Conservation (phyloP, 768 basidiomycete species). For the Tulasnella sp. region DNA sequence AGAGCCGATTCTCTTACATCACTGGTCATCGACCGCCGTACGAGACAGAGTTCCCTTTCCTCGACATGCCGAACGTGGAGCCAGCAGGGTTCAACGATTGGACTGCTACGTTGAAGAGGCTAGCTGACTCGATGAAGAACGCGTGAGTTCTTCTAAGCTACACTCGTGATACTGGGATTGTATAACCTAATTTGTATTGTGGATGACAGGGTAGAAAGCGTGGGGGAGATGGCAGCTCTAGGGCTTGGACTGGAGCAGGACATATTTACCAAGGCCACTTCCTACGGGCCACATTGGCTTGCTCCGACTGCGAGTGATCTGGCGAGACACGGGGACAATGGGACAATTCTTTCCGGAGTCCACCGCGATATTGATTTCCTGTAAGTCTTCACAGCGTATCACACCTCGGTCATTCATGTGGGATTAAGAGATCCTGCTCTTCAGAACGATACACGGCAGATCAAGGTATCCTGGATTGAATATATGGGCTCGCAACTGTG, state of each 20-base stretch:
- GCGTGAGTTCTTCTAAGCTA: slow-evolving; percentile 54
- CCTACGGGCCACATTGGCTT: slow-evolving; percentile 82
- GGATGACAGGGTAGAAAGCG: slow-evolving; percentile 55
- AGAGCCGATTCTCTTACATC: slow-evolving; percentile 89
- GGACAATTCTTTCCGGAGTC: slow-evolving; percentile 87
- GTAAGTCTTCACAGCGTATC: slow-evolving; percentile 25
- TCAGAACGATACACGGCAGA: too few species aligned
- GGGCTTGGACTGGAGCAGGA: slow-evolving; percentile 67
- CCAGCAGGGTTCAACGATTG: slow-evolving; percentile 60
- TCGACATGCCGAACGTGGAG: slow-evolving; percentile 75
- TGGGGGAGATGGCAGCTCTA: slow-evolving; percentile 81
- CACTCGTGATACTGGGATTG: neutral
- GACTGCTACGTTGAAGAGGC: slow-evolving; percentile 65
- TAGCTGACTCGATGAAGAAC: slow-evolving; percentile 81
- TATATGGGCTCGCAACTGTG: slow-evolving; percentile 91
- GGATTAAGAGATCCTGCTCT: too few species aligned
- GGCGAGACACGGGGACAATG: slow-evolving; percentile 60
- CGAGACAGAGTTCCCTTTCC: slow-evolving; percentile 59
- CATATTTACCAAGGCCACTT: slow-evolving; percentile 68
- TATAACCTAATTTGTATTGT: neutral
- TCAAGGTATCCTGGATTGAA: slow-evolving; percentile 80
- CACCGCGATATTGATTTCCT: slow-evolving; percentile 91
- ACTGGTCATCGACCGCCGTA: slow-evolving; percentile 70
- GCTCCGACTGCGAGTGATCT: slow-evolving; percentile 93
- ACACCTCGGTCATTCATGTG: neutral